A percentile compares a stretch with the other conserved stretches of the same genome.
phyloP scores from a whole-genome alignment of 805 yeast genomes.

The Clavispora vitiphila region DNA sequence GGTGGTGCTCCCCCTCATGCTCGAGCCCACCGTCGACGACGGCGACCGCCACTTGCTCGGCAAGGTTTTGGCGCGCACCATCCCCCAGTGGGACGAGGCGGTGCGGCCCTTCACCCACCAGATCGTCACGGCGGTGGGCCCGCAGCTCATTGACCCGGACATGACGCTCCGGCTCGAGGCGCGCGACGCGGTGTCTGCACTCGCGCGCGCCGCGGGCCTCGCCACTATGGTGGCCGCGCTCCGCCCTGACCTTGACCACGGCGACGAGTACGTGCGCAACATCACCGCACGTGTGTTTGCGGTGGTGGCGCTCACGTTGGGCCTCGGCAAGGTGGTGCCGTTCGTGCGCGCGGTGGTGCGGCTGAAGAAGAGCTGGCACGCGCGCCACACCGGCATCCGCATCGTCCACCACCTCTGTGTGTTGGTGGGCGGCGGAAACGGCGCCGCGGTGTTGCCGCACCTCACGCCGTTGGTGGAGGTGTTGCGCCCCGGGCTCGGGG shows the following conservation, averaged over 20 bases:
- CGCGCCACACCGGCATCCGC: constrained; percentile 78
- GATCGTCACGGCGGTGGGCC: constrained; percentile 69
- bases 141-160: constrained; percentile 77
- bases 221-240: constrained; percentile 72
- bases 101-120: constrained; percentile 71
- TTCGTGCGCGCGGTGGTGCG: constrained; percentile 76
- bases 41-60: constrained; percentile 80
- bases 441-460: constrained; percentile 58
- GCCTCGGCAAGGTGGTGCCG: constrained; percentile 67
- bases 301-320: constrained; percentile 74
- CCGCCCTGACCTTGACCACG: constrained; percentile 77
- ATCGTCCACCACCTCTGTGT: constrained; percentile 72
- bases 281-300: constrained; percentile 78
- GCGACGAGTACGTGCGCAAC: constrained; percentile 76
- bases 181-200: constrained; percentile 66
- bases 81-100: constrained; percentile 59
- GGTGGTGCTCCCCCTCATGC: constrained; percentile 67
- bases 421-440: constrained; percentile 53
- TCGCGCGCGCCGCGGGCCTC: constrained; percentile 79
- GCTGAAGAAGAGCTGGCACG: constrained; percentile 73
- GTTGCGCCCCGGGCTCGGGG: constrained; percentile 52
- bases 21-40: constrained; percentile 69
- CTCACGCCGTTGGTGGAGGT: constrained; percentile 61
- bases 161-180: constrained; percentile 71
- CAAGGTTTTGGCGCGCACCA: constrained; percentile 65